Evolutionary conservation across 2,329 filamentous ascomycete species (phyloP), one percentile per base, ranked within the genome.

Genomic region (Fusarium xylarioides): DNA sequence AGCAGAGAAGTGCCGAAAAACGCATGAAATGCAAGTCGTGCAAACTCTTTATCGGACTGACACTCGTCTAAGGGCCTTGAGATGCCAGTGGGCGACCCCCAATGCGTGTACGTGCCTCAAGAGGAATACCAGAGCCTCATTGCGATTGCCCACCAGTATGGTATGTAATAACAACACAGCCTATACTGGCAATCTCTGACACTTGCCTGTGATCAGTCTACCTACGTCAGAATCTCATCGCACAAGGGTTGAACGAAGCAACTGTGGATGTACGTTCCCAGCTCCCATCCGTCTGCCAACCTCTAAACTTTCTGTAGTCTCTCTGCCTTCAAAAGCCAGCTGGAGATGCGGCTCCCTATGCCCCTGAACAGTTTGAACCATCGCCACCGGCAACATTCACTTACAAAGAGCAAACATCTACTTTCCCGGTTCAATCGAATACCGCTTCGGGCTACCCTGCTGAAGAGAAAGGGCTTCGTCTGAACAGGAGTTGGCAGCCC

Each of bases 121-220:
- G 79, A 82, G 55, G 90, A 94, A 77, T 89, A 94, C 81, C 86
- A 91, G 55, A 80, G 80, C 54, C 84, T 94, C 68, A 84, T 90
- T 74, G 80, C 86, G 63, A 71, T 75, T 61, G 83, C 85, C 55
- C 84, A 82, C 66, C 86, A 91, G 79, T 91, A 90, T 77, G 83
- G 90, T 91, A 85, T 71, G 83, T 26, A 28, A 11, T 15, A 16
- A 28, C 23, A 32, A 26, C 21, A 19, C 32, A 9, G 23, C 30
- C 28, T 18, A 23, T 26, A 11, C 26, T 43, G 37, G 30, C 42
- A 26, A 16, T 26, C 15, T 40, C 63, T 74, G 40, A 74, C 32
- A 28, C 14, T 26, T 49, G 30, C 11, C 34, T 37, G 11, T 40
- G 16, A n/a, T 18, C 47, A 79, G 78, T 63, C 38, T 74, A 69